Evolutionary conservation across 495 filamentous ascomycete species (phyloP).

Genomic region (Hypomontagnella submonticulosa): DNA sequence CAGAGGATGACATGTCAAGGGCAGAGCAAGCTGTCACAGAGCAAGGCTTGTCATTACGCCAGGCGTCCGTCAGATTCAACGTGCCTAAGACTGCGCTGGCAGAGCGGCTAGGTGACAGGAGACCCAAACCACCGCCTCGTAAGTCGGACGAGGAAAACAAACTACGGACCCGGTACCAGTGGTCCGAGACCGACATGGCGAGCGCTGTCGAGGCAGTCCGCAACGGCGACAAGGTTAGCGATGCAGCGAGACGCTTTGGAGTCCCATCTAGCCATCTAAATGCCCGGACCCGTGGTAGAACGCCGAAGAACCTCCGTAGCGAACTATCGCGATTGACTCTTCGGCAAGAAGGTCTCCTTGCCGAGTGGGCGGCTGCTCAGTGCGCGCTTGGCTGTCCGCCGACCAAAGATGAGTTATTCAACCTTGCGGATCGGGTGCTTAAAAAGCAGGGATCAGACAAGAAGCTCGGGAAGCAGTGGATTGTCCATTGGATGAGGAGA

Average conservation of each 20-base stretch:
- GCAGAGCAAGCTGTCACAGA: slow-evolving; percentile 25
- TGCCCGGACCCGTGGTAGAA: slow-evolving; percentile 10
- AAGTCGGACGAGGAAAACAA: slow-evolving; percentile 14
- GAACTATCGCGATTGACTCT: slow-evolving; percentile 31
- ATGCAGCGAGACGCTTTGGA: slow-evolving; percentile 18
- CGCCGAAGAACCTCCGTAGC: slow-evolving; percentile 16
- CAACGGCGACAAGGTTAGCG: slow-evolving; percentile 12
- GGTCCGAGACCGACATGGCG: slow-evolving; percentile 18
- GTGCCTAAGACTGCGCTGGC: slow-evolving; percentile 29
- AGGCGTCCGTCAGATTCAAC: slow-evolving; percentile 13
- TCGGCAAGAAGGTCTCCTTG: slow-evolving; percentile 30
- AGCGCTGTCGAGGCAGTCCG: slow-evolving; percentile 17
- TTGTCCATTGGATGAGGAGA: slow-evolving; percentile 36
- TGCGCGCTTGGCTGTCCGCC: slow-evolving; percentile 28
- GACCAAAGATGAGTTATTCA: slow-evolving; percentile 29
- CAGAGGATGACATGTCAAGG: slow-evolving; percentile 28
- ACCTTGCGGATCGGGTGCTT: slow-evolving; percentile 25
- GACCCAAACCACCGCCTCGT: slow-evolving; percentile 20
- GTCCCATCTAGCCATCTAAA: slow-evolving; percentile 27
- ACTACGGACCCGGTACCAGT: slow-evolving; percentile 24
- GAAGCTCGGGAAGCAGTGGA: slow-evolving; percentile 38
- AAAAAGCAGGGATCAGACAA: slow-evolving; percentile 21
- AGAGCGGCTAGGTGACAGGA: slow-evolving; percentile 9
- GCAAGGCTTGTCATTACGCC: slow-evolving; percentile 20
- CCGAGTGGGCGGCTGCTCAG: slow-evolving; percentile 37